Evolutionary conservation across 257 asterid genomes (phyloP).

Genomic region (Scutellaria barbata): DNA sequence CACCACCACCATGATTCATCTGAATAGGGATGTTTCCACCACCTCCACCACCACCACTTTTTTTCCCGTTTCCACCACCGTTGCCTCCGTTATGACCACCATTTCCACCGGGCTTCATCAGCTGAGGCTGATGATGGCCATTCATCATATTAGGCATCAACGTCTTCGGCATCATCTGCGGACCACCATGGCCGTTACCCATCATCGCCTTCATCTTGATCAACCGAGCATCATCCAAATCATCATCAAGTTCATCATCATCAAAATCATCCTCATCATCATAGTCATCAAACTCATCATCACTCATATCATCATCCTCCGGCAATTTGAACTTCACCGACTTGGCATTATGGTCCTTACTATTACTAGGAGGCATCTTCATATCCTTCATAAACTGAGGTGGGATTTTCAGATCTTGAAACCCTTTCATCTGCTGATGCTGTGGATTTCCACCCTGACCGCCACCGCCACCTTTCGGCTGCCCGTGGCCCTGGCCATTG

Average conservation of each 20-base stretch:
- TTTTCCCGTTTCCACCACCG: conserved; percentile 37
- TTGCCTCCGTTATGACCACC: conserved; percentile 3
- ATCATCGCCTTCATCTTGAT: conserved; percentile 61
- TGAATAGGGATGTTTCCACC: conserved; percentile 38
- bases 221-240: conserved; percentile 52
- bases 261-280: conserved; percentile 38
- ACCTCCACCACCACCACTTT: conserved; percentile 43
- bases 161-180: conserved; percentile 57
- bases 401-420: conserved; percentile 60
- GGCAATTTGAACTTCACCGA: conserved; percentile 64
- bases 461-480: conserved; percentile 26
- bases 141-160: conserved; percentile 58
- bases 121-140: conserved; percentile 54
- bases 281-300: conserved; percentile 53
- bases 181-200: conserved; percentile 47
- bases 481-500: conserved; percentile 14
- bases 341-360: conserved; percentile 48
- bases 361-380: conserved; percentile 46
- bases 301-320: conserved; percentile 65
- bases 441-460: conserved; percentile 42
- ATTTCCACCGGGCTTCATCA: conserved; percentile 49
- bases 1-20: conserved; percentile 44
- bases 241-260: conserved; percentile 62
- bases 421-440: conserved; percentile 54
- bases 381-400: conserved; percentile 55